phyloP scores from a whole-genome alignment of 495 filamentous ascomycete genomes.

The Trichoderma parareesei region DNA sequence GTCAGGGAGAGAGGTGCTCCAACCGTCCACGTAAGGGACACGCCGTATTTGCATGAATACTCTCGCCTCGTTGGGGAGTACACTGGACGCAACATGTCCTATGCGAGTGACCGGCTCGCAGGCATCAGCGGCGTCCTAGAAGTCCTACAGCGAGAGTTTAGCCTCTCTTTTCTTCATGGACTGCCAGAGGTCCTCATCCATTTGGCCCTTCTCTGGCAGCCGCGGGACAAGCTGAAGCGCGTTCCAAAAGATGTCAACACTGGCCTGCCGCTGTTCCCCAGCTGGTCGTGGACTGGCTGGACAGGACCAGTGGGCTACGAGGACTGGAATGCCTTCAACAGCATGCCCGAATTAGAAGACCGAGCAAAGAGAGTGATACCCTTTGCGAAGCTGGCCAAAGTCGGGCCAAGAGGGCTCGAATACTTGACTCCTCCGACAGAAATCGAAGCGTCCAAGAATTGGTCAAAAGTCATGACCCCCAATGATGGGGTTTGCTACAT shows the following conservation, averaged over 20 bases:
- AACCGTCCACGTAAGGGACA: background rate
- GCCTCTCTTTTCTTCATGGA: background rate
- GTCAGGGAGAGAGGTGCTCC: background rate
- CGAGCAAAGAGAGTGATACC: background rate
- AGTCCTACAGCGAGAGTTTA: background rate
- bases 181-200: background rate
- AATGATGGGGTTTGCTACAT: background rate
- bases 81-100: background rate
- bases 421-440: background rate
- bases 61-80: background rate
- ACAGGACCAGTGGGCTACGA: background rate
- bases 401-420: background rate
- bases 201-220: background rate
- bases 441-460: background rate
- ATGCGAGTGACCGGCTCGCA: background rate
- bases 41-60: background rate
- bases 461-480: background rate
- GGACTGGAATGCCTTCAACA: background rate
- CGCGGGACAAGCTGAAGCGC: background rate
- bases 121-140: background rate
- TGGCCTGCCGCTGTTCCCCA: background rate
- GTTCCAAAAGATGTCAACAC: background rate
- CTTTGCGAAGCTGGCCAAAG: background rate
- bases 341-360: background rate
- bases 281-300: constrained; percentile 1